Evolutionary conservation across 306 rosid species (phyloP), one percentile per base, ranked within the genome.

Genomic region (Vachellia pachyceras): DNA sequence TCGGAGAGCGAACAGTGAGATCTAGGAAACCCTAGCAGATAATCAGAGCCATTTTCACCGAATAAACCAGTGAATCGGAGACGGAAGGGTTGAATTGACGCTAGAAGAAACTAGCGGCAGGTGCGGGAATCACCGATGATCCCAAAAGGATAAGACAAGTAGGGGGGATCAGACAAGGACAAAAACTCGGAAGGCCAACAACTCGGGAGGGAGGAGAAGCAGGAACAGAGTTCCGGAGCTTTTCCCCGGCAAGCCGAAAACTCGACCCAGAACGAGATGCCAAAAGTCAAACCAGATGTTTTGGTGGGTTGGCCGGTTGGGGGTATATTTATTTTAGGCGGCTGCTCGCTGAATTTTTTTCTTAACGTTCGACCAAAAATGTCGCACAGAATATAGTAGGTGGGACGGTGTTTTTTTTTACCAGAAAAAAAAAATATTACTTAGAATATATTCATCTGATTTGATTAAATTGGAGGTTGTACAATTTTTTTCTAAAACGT

Each of bases 21-120:
- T 55, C 68, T 55, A 44, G 46, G 76, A 83, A 78, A 78, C 80
- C 90, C 91, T 90, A 91, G 80, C 72, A 90, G 61, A 64, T 76
- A 75, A 57, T 0, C 23, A 0, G 35, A 39, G 75, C 73, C 96
- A 90, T 89, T 87, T 86, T 68, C 37, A 45, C 63, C 18, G 89
- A 23, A 22, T 66, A 69, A 80, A 23, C 39, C 83, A 46, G 86
- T 5, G 79, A 86, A 67, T 11, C 83, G 88, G 50, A 54, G 49
- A 35, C 61, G 47, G 84, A 10, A 70, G 11, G 22, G 70, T 33
- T 20, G 87, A 93, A 93, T 93, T 77, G 88, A 72, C 72, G 22
- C 22, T 18, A 23, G 8, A 40, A 44, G 69, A 17, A 57, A 37
- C 10, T 47, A 18, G 2, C 37, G 12, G 35, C 3, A 22, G 66